Base-by-base conservation (phyloP, 2,329 filamentous ascomycete genomes). In the Aspergillus spinulosporus region DNA sequence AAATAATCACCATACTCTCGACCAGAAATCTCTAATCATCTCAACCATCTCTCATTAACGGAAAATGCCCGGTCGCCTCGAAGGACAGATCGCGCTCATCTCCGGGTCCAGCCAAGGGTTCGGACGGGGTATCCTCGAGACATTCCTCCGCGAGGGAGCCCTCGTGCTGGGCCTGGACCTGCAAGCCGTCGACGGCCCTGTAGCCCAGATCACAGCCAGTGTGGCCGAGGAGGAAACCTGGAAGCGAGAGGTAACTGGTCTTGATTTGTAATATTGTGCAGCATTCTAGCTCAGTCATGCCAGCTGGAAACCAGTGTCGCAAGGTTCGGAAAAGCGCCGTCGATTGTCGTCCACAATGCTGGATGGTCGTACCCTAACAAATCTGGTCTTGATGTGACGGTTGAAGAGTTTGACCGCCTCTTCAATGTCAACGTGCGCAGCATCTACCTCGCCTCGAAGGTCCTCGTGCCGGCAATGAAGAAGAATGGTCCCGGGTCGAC, bases 321-420 rank as follows among this genome's bases (percentile, higher is more conserved):
- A 11, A 45, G 28, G 32, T 56, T 44, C 34, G 53, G 48, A 4
- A 42, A 46, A 15, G 48, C 48, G 2, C 57, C 57, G 12, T 59
- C 57, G 8, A 53, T 59, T 31, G 57, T 59, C 31, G 57, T 59
- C 6, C 57, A 59, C 43, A 59, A 59, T 40, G 57, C 57, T 15
- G 54, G 57, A 32, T 59, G 53, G 57, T 59, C 57, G 4, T 59
- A 57, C 45, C 49, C 57, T 11, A 59, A 59, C 48, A 59, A 59
- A 29, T 59, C 54, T 40, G 57, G 53, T 15, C 44, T 59, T 32
- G 57, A 54, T 26, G 57, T 59, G 2, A 59, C 57, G 11, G 29
- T 43, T 2, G 53, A 59, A 29, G 57, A 59, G 12, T 59, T 57
- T 29, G 50, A 52, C 21, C 57, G 57, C 36, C 57, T 59, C 11